Conservation (phyloP, 2,329 filamentous ascomycete species). For the Aspergillus aculeatus region DNA sequence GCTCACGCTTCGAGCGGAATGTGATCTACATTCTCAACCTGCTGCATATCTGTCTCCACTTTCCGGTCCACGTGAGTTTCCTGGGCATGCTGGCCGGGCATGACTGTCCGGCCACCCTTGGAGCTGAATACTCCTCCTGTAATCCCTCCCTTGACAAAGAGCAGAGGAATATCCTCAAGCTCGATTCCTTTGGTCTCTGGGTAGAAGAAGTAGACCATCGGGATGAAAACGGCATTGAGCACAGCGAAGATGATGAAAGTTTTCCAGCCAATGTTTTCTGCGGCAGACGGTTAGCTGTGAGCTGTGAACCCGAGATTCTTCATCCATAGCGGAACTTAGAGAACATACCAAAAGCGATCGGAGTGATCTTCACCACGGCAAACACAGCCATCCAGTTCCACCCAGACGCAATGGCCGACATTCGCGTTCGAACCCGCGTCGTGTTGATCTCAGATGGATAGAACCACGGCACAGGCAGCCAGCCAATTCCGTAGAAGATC, state of each 20-base stretch:
- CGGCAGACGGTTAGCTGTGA: constrained; percentile 13
- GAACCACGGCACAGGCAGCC: constrained; percentile 47
- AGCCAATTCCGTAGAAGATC: constrained; percentile 45
- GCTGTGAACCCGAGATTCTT: neutral
- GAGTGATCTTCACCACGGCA: constrained; percentile 30
- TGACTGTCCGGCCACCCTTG: constrained; percentile 20
- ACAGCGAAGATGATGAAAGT: constrained; percentile 32
- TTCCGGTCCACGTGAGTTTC: constrained; percentile 16
- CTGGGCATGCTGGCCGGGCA: constrained; percentile 22
- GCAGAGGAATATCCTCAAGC: constrained; percentile 57
- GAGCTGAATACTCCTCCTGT: constrained; percentile 22
- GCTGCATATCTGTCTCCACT: constrained; percentile 15
- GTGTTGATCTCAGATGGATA: constrained; percentile 45
- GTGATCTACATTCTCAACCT: constrained; percentile 9
- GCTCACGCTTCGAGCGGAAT: neutral
- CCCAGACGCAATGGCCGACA: constrained; percentile 41
- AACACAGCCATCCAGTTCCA: constrained; percentile 40
- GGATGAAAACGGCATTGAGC: constrained; percentile 32
- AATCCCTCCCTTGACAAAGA: constrained; percentile 18
- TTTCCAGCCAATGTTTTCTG: constrained; percentile 32
- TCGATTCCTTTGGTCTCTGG: constrained; percentile 65
- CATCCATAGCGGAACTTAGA: neutral
- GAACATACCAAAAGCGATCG: constrained; percentile 22
- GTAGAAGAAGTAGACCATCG: constrained; percentile 63
- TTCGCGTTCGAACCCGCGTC: constrained; percentile 41